A percentile compares a stretch with the other conserved stretches of the same genome.
Conservation (phyloP, 2,329 filamentous ascomycete genomes). For the Phaeoacremonium minimum region DNA sequence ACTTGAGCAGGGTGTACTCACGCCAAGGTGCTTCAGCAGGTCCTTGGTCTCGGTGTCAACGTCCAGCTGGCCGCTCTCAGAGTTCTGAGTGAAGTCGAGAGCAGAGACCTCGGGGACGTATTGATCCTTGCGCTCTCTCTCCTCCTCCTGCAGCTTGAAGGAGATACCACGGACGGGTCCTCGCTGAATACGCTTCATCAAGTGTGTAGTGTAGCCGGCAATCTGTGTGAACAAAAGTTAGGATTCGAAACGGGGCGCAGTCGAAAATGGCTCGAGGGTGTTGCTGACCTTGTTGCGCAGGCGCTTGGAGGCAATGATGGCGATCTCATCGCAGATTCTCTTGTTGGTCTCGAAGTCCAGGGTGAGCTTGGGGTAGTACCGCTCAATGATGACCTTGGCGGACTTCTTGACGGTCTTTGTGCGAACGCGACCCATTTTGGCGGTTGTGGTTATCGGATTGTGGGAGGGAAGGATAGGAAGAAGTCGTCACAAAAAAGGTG, state of each 20-base stretch:
- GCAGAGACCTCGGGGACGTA: constrained; percentile 99
- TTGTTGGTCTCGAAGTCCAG: constrained; percentile 99
- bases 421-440: constrained; percentile 67
- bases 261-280: neutral
- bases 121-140: constrained; percentile 99
- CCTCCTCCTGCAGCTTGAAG: constrained; percentile 99
- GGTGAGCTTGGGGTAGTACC: constrained; percentile 95
- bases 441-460: constrained; percentile 40
- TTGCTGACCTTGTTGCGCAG: constrained; percentile 91
- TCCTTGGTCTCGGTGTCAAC: constrained; percentile 98
- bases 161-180: constrained; percentile 99
- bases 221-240: constrained; percentile 50
- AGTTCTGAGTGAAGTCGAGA: constrained; percentile 94
- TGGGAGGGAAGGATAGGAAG: constrained; percentile 22
- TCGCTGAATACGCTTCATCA: constrained; percentile 99
- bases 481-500: constrained; percentile 10
- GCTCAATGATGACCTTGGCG: constrained; percentile 99
- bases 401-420: constrained; percentile 69
- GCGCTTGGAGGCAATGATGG: constrained; percentile 98
- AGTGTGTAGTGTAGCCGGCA: constrained; percentile 95
- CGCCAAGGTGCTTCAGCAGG: constrained; percentile 95
- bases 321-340: constrained; percentile 99
- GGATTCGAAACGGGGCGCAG: neutral
- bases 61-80: constrained; percentile 88
- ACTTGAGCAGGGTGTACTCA: constrained; percentile 54